Evolutionary conservation across 177 flowering plant species (phyloP).

Genomic region (Vitis hybrid): DNA sequence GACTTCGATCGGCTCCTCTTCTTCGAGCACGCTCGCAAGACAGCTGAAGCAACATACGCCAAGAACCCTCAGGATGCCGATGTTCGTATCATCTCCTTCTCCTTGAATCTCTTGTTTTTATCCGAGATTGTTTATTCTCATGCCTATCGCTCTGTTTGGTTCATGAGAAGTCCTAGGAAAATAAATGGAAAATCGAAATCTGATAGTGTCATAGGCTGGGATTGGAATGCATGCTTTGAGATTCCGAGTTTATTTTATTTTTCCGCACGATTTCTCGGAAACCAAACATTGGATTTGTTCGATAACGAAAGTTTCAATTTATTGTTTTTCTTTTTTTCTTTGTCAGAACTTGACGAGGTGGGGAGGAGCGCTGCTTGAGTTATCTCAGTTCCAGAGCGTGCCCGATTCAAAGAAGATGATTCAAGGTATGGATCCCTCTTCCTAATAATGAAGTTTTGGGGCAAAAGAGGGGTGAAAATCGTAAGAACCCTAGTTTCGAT

Average conservation of each 20-base stretch:
- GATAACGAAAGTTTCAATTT: neutral
- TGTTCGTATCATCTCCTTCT: constrained; percentile 27
- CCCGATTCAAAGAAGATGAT: constrained; percentile 53
- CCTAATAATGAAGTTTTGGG: neutral
- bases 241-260: no score
- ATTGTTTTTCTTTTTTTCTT: neutral
- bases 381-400: constrained; percentile 66
- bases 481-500: constrained; percentile 3
- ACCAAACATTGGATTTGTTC: no score
- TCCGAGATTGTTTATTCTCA: neutral
- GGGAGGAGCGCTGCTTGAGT: constrained; percentile 87
- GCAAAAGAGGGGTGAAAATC: neutral
- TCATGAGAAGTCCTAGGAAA: no score
- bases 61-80: constrained; percentile 65
- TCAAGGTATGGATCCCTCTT: constrained; percentile 32
- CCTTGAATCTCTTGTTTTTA: neutral
- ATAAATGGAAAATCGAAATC: no score
- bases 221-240: no score
- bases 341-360: constrained; percentile 82
- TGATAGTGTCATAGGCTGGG: no score
- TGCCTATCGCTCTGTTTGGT: no score
- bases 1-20: constrained; percentile 64
- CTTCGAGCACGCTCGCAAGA: constrained; percentile 65
- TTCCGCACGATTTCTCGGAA: no score
- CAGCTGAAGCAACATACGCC: constrained; percentile 50